phyloP scores from a whole-genome alignment of 306 rosid genomes.

The Potentilla sterilis region DNA sequence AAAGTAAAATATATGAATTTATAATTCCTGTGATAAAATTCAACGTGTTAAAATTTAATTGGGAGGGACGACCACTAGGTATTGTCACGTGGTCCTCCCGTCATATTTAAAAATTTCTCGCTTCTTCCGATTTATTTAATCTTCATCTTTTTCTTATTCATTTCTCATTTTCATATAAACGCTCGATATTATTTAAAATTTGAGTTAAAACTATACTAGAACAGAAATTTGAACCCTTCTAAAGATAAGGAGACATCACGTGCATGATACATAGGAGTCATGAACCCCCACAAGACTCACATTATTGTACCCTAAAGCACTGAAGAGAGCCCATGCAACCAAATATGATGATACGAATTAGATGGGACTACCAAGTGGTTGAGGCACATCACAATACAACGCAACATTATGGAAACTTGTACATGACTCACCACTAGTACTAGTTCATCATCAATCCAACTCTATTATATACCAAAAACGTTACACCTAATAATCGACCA shows the following conservation, averaged over 20 bases:
- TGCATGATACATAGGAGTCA: not conserved
- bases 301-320: slow-evolving; percentile 21
- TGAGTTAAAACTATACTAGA: no score
- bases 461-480: not conserved
- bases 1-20: no score
- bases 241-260: not conserved
- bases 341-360: not conserved
- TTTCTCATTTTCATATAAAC: no score
- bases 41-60: no score
- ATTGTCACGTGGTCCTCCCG: no score
- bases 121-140: not conserved
- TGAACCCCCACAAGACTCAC: not conserved
- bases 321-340: slow-evolving; percentile 18
- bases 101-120: no score
- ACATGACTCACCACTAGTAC: not conserved
- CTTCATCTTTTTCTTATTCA: rapidly evolving
- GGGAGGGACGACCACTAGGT: no score
- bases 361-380: slow-evolving; percentile 38
- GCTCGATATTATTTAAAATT: no score
- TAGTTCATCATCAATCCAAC: not conserved
- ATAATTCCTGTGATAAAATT: no score
- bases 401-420: slow-evolving; percentile 39
- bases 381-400: slow-evolving; percentile 28
- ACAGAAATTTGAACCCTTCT: no score
- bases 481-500: slow-evolving; percentile 1